Evolutionary conservation across 345 rosid species (phyloP).

Genomic region (Chamaenerion angustifolium): DNA sequence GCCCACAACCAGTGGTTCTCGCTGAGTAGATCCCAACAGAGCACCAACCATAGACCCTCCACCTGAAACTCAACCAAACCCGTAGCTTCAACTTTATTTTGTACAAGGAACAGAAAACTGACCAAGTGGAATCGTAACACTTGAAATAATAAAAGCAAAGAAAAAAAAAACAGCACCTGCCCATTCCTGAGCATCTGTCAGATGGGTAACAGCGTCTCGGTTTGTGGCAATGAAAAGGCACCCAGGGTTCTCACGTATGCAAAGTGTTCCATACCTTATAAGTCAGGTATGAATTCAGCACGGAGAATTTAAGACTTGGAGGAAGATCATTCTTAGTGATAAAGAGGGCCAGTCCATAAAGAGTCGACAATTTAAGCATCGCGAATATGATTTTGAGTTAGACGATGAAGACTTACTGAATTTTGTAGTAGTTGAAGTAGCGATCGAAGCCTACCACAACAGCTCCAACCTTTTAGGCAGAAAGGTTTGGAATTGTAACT

Average conservation of each 20-base stretch:
- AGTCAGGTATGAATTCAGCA: neutral
- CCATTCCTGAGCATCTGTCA: constrained; percentile 96
- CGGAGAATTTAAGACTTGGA: neutral
- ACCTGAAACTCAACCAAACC: constrained; percentile 29
- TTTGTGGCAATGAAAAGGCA: constrained; percentile 94
- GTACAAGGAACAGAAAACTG: too few species aligned
- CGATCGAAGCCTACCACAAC: constrained; percentile 95
- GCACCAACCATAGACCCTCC: constrained; percentile 99
- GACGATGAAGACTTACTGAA: constrained; percentile 40
- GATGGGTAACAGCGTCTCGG: constrained; percentile 86
- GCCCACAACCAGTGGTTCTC: constrained; percentile 83
- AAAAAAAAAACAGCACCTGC: constrained; percentile 37
- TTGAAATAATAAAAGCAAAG: too few species aligned
- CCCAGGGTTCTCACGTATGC: constrained; percentile 88
- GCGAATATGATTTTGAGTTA: too few species aligned
- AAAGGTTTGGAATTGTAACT: constrained; percentile 3
- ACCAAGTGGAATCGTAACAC: too few species aligned
- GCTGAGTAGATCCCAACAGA: constrained; percentile 61
- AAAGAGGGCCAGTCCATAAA: too few species aligned
- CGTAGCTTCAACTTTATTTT: too few species aligned
- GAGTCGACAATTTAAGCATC: too few species aligned
- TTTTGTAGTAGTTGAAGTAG: constrained; percentile 76
- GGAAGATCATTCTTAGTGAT: too few species aligned
- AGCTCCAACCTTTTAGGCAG: constrained; percentile 67
- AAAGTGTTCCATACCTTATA: constrained; percentile 79